phyloP scores from a whole-genome alignment of 345 rosid genomes.

The Bretschneidera sinensis region DNA sequence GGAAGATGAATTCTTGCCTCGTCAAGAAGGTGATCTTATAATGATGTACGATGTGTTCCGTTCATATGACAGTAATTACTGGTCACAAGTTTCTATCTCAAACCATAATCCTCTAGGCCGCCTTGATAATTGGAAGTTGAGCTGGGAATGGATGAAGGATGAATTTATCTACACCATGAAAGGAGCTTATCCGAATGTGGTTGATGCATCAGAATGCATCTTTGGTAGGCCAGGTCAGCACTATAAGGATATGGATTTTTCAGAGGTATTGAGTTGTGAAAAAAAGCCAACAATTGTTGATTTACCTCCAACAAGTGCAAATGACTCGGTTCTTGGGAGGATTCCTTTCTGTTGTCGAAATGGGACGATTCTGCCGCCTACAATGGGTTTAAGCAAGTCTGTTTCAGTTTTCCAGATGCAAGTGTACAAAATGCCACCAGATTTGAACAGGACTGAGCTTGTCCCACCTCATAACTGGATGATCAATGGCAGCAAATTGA shows the following conservation, averaged over 20 bases:
- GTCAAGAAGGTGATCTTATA: conserved; percentile 75
- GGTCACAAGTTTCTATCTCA: conserved; percentile 69
- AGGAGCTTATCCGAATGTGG: conserved; percentile 81
- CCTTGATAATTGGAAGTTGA: conserved; percentile 86
- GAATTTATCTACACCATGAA: conserved; percentile 77
- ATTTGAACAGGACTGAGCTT: conserved; percentile 62
- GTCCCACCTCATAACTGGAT: conserved; percentile 83
- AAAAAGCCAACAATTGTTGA: conserved; percentile 85
- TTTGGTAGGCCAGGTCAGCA: conserved; percentile 63
- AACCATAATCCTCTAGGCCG: conserved; percentile 83
- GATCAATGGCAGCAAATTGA: conserved; percentile 63
- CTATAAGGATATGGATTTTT: conserved; percentile 57
- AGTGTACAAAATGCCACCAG: conserved; percentile 92
- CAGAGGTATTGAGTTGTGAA: conserved; percentile 75
- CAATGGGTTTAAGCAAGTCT: conserved; percentile 83
- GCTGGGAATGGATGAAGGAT: conserved; percentile 88
- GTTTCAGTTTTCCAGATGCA: conserved; percentile 75
- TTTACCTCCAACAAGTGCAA: conserved; percentile 74
- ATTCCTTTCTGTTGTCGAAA: conserved; percentile 77
- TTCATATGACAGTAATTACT: conserved; percentile 55
- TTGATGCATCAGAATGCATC: conserved; percentile 72
- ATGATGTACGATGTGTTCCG: conserved; percentile 84
- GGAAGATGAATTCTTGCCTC: conserved; percentile 52
- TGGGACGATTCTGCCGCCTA: conserved; percentile 75
- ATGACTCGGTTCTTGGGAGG: conserved; percentile 59